phyloP scores from a whole-genome alignment of 331 rosid species.

The Ulmus americana region DNA sequence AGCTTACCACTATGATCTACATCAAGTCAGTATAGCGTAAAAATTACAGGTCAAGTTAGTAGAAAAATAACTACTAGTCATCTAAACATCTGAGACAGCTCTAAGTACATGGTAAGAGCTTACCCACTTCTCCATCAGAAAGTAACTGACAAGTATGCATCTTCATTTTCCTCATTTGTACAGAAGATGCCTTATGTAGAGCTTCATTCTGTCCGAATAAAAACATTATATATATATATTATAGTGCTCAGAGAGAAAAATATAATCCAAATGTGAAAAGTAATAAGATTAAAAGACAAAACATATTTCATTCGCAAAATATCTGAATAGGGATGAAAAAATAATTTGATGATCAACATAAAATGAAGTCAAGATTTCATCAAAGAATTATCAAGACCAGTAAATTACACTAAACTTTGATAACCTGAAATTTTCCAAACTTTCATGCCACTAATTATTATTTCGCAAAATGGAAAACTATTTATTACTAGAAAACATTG shows the following conservation, averaged over 20 bases:
- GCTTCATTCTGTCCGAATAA: constrained; percentile 60
- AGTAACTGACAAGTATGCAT: constrained; percentile 23
- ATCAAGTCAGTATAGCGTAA: constrained; percentile 25
- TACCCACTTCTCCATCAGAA: constrained; percentile 41
- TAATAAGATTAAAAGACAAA: not conserved
- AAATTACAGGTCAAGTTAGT: constrained; percentile 5
- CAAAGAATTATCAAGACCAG: not conserved
- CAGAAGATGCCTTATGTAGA: constrained; percentile 34
- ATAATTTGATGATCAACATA: not conserved
- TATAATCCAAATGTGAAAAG: constrained; percentile 1
- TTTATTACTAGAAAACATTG: not conserved
- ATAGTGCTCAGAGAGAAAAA: constrained; percentile 14
- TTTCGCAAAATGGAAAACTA: not conserved
- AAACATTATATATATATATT: constrained; percentile 16
- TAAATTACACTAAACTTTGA: not conserved
- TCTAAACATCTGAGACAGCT: not conserved
- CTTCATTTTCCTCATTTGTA: constrained; percentile 36
- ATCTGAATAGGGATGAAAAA: not conserved
- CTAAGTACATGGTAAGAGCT: constrained; percentile 15
- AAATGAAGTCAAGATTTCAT: not conserved
- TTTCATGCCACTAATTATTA: not conserved
- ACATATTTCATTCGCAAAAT: not conserved
- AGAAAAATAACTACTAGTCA: not conserved
- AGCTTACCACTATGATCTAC: constrained; percentile 39
- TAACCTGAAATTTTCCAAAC: constrained; percentile 5